phyloP scores from a whole-genome alignment of 2,329 filamentous ascomycete species.

The Fusarium luffae region DNA sequence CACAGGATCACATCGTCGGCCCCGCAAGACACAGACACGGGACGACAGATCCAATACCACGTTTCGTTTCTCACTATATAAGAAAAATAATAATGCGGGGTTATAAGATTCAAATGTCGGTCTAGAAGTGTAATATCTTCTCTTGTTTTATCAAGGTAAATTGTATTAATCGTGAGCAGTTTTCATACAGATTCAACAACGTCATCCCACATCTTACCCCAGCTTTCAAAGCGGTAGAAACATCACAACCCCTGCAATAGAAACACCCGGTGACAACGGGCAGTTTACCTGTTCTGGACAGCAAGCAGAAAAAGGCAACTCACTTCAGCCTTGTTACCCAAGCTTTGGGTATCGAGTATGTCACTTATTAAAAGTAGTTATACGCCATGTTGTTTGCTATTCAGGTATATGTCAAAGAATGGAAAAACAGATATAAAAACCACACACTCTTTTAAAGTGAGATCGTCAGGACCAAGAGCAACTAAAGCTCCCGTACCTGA shows the following conservation, averaged over 20 bases:
- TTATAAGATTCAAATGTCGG: background rate
- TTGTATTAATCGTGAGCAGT: background rate
- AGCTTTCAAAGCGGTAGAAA: slow-evolving; percentile 12
- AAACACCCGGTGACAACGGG: slow-evolving; percentile 13
- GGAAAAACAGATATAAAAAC: background rate
- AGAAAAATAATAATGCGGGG: background rate
- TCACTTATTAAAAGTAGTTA: background rate
- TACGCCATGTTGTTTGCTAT: background rate
- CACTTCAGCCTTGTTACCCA: slow-evolving; percentile 26
- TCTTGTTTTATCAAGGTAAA: background rate
- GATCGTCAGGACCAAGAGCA: background rate
- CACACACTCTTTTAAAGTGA: background rate
- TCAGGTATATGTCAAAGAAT: background rate
- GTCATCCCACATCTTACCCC: slow-evolving; percentile 25
- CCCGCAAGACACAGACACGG: background rate
- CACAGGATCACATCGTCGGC: background rate
- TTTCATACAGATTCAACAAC: background rate
- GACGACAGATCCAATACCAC: background rate
- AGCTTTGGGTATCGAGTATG: background rate
- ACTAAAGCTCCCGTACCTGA: background rate
- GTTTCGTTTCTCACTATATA: background rate
- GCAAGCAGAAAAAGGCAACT: background rate
- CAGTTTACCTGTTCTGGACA: background rate
- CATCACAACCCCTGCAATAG: background rate
- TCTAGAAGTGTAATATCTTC: background rate